phyloP scores from a whole-genome alignment of 2,329 filamentous ascomycete genomes.

The Fusarium sacchari region DNA sequence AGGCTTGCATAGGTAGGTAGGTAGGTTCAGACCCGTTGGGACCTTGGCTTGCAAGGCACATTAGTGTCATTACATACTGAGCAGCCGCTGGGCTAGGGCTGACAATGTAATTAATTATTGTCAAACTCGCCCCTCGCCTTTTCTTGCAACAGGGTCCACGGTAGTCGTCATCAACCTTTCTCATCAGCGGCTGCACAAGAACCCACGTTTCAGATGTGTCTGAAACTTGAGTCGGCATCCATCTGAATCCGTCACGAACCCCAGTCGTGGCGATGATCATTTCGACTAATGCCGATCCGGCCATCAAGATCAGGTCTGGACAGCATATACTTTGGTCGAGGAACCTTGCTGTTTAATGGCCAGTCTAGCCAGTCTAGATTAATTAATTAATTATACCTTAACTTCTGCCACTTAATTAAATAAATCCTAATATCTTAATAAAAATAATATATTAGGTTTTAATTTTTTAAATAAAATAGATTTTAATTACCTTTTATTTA shows the following conservation, averaged over 20 bases:
- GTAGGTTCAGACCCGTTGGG: not conserved
- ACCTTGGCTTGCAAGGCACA: not conserved
- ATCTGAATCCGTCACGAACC: slow-evolving; percentile 18
- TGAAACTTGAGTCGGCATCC: slow-evolving; percentile 26
- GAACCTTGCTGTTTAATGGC: not conserved
- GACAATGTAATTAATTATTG: not conserved
- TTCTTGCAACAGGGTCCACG: not conserved
- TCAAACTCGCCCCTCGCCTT: slow-evolving; percentile 1
- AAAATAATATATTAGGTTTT: too few species aligned
- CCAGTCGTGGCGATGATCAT: not conserved
- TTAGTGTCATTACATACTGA: not conserved
- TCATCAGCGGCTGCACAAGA: slow-evolving; percentile 3
- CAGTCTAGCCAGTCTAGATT: too few species aligned
- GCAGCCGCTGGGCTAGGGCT: slow-evolving; percentile 9
- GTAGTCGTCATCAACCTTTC: slow-evolving; percentile 16
- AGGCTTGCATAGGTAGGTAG: too few species aligned
- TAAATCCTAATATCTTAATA: too few species aligned
- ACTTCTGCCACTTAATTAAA: too few species aligned
- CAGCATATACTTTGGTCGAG: not conserved
- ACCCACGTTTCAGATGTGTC: slow-evolving; percentile 28
- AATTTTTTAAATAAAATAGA: too few species aligned
- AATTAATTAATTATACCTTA: too few species aligned
- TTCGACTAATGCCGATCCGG: not conserved
- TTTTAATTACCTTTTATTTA: too few species aligned
- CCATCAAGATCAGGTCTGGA: not conserved